These are phyloP conservation scores for Linnemannia schmuckeri DNA, from an alignment of 192 early-diverging fungal species.

Conservation along the genomic window DNA sequence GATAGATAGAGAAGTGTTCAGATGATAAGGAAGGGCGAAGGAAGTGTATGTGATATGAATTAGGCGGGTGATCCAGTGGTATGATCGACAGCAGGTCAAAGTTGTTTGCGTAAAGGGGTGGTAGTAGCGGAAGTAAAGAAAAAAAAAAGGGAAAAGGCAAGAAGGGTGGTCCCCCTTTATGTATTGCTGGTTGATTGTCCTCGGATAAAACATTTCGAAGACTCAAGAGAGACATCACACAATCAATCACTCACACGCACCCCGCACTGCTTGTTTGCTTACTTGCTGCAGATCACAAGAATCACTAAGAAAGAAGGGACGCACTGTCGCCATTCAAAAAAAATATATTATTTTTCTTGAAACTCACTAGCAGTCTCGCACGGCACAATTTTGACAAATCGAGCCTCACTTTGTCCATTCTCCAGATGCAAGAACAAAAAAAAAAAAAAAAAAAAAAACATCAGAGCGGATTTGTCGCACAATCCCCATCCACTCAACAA, in stretches of 20 bases:
- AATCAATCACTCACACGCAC: neutral
- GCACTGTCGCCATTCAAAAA: neutral
- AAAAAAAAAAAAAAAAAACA: no score
- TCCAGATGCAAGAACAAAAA: no score
- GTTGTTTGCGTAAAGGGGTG: neutral
- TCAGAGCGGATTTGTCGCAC: no score
- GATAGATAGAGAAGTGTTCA: neutral
- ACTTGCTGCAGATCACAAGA: neutral
- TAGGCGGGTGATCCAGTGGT: neutral
- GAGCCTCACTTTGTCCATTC: neutral
- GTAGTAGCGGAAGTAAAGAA: neutral
- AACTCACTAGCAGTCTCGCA: neutral
- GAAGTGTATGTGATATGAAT: neutral
- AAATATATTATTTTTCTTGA: neutral
- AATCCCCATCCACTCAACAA: no score
- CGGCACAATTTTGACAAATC: constrained; percentile 34
- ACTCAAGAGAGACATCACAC: neutral
- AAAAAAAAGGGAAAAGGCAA: neutral
- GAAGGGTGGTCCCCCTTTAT: neutral
- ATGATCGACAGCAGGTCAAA: constrained; percentile 5
- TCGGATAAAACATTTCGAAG: constrained; percentile 34
- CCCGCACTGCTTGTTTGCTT: neutral
- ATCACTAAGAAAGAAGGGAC: no score
- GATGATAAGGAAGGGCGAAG: neutral
- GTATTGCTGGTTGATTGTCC: neutral